Conservation (phyloP, 2,329 filamentous ascomycete genomes). For the Metarhizium rileyi region DNA sequence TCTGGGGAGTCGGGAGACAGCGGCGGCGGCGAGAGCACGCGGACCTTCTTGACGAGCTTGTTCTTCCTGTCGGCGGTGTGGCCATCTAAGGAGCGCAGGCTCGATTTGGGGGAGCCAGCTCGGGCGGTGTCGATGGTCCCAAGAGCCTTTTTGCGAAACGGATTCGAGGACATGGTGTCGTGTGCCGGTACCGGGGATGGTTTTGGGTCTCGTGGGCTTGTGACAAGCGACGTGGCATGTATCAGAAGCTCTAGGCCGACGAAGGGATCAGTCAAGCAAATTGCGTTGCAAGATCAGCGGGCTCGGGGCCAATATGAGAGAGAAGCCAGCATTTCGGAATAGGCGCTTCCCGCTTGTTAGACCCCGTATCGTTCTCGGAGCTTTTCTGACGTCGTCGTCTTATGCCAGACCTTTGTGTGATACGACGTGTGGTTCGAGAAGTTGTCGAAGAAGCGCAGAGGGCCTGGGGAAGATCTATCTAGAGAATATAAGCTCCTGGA, state of each 20-base stretch:
- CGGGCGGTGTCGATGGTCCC: conserved; percentile 11
- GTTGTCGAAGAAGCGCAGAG: too few species aligned
- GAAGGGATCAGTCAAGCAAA: not conserved
- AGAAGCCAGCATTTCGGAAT: conserved; percentile 3
- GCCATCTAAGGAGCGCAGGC: conserved; percentile 9
- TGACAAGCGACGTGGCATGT: not conserved
- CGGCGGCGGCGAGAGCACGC: conserved; percentile 54
- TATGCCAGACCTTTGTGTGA: too few species aligned
- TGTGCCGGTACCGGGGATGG: not conserved
- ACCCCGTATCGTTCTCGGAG: not conserved
- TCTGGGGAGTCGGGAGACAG: conserved; percentile 44
- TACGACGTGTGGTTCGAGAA: too few species aligned
- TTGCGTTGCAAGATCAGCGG: not conserved
- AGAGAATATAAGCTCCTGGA: not conserved
- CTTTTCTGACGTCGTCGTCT: not conserved
- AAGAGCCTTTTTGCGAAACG: conserved; percentile 14
- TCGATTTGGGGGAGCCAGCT: conserved; percentile 12
- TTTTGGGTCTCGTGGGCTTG: not conserved
- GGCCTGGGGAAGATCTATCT: too few species aligned
- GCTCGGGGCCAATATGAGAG: conserved; percentile 4
- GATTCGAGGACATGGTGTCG: conserved; percentile 14
- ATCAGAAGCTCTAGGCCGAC: not conserved
- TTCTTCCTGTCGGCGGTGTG: conserved; percentile 17
- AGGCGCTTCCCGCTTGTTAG: not conserved
- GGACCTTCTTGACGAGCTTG: conserved; percentile 57